Conservation (phyloP, 345 rosid genomes). For the Eucalyptus sideroxylon region DNA sequence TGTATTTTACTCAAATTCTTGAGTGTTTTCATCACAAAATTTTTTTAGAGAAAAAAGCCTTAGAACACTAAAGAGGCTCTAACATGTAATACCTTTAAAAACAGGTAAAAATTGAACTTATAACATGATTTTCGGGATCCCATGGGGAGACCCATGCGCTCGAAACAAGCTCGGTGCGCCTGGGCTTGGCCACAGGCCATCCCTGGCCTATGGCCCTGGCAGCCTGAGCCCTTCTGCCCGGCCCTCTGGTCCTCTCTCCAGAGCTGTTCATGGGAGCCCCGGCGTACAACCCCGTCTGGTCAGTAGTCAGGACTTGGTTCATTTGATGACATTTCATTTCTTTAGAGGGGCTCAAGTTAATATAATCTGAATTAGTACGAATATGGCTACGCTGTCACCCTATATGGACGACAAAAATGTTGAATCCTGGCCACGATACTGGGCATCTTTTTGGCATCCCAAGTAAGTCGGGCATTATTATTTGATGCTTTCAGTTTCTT, state of each 20-base stretch:
- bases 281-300: neutral
- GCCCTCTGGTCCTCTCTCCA: neutral
- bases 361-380: neutral
- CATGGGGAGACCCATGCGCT: neutral
- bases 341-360: neutral
- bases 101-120: neutral
- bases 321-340: neutral
- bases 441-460: neutral
- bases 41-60: neutral
- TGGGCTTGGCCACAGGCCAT: neutral
- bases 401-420: neutral
- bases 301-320: neutral
- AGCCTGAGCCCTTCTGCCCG: neutral
- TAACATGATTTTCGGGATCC: neutral
- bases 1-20: neutral
- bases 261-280: neutral
- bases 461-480: neutral
- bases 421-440: neutral
- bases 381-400: neutral
- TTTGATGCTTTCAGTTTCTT: neutral
- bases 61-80: neutral
- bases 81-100: neutral
- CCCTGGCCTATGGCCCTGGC: neutral
- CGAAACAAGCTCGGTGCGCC: neutral
- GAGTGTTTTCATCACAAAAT: neutral